A percentile compares a stretch with the other conserved stretches of the same genome.
phyloP scores from a whole-genome alignment of 2,329 filamentous ascomycete species.

The Apiospora saccharicola region DNA sequence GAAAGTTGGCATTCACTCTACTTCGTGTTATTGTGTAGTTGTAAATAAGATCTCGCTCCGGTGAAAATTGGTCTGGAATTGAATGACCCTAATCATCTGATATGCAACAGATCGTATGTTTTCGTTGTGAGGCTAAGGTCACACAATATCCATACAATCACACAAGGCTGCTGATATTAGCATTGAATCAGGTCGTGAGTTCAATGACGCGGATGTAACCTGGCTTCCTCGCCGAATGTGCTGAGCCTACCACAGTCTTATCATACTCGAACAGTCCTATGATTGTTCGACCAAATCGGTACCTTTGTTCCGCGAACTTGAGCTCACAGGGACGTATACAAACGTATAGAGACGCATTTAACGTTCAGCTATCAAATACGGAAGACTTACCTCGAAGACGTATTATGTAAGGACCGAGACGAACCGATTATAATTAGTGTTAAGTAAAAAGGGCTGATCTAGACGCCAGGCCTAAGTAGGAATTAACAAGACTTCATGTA shows the following conservation, averaged over 20 bases:
- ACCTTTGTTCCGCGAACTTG: too few species aligned
- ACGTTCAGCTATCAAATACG: not conserved
- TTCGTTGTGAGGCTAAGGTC: not conserved
- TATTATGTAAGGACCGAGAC: constrained; percentile 4
- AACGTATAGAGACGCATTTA: not conserved
- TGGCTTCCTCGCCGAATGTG: not conserved
- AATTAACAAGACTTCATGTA: not conserved
- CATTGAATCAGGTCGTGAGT: not conserved
- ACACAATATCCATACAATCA: not conserved
- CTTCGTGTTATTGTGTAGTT: too few species aligned
- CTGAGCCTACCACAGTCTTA: not conserved
- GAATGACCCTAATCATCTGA: not conserved
- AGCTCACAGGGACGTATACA: too few species aligned
- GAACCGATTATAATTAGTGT: not conserved
- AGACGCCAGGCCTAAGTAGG: not conserved
- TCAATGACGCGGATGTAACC: not conserved
- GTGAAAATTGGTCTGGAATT: not conserved
- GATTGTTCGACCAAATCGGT: too few species aligned
- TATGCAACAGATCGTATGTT: not conserved
- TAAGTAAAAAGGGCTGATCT: not conserved
- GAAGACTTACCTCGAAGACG: not conserved
- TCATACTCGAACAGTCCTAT: too few species aligned
- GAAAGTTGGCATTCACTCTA: too few species aligned
- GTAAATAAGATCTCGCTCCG: too few species aligned
- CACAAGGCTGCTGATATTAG: not conserved